Conservation (phyloP, 2,329 filamentous ascomycete species). For the Fusarium nematophilum region DNA sequence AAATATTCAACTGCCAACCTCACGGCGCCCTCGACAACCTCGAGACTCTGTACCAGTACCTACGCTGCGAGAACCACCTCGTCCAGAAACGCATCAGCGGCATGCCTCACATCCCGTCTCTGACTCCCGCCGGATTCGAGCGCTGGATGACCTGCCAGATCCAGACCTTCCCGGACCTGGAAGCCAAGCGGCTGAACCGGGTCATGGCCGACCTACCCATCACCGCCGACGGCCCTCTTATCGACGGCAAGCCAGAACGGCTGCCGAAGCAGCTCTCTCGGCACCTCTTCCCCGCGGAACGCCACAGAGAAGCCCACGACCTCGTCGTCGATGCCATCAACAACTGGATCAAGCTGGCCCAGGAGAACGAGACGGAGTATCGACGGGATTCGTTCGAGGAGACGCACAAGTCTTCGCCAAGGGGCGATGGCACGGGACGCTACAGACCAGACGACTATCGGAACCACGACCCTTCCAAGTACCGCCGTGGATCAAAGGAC, state of each 20-base stretch:
- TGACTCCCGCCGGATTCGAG: conserved; percentile 76
- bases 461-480: conserved; percentile 23
- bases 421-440: conserved; percentile 28
- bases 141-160: conserved; percentile 80
- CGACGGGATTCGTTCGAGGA: conserved; percentile 30
- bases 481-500: conserved; percentile 33
- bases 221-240: conserved; percentile 62
- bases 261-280: conserved; percentile 84
- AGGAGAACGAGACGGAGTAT: conserved; percentile 25
- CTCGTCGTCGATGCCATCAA: conserved; percentile 70
- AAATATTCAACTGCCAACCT: conserved; percentile 62
- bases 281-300: conserved; percentile 72
- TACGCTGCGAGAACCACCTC: conserved; percentile 72
- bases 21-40: conserved; percentile 42
- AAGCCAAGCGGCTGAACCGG: conserved; percentile 75
- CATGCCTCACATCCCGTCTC: conserved; percentile 69
- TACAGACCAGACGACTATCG: conserved; percentile 35
- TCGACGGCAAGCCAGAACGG: conserved; percentile 73
- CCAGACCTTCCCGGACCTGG: conserved; percentile 79
- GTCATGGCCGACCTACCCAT: conserved; percentile 79
- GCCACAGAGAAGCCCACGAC: conserved; percentile 68
- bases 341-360: conserved; percentile 50
- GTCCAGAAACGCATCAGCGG: conserved; percentile 64
- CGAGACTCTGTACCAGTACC: conserved; percentile 63
- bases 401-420: conserved; percentile 17